Evolutionary conservation across 768 basidiomycete species (phyloP).

Genomic region (Russula vinacea): DNA sequence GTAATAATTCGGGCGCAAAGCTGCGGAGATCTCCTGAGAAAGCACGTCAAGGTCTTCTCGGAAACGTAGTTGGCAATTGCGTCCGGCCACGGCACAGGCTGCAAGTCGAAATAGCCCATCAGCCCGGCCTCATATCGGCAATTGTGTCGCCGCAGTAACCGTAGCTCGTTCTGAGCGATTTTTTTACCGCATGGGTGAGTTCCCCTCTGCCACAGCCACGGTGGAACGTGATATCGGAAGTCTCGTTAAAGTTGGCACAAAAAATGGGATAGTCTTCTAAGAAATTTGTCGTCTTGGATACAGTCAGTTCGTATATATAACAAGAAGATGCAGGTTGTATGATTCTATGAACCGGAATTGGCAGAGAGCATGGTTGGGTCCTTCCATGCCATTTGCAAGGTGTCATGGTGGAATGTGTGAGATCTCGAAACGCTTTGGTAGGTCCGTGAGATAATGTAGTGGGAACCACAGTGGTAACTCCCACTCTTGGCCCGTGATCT

Average conservation of each 20-base stretch:
- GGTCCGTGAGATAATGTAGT: conserved; percentile 36
- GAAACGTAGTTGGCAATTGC: not conserved
- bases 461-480: conserved; percentile 61
- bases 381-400: not conserved
- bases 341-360: not conserved
- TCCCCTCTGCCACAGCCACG: not conserved
- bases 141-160: not conserved
- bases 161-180: not conserved
- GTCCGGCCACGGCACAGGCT: not conserved
- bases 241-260: not conserved
- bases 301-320: not conserved
- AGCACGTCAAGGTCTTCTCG: not conserved
- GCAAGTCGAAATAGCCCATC: not conserved
- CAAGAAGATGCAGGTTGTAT: not conserved
- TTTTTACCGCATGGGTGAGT: not conserved
- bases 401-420: not conserved
- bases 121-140: not conserved
- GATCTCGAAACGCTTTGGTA: not conserved
- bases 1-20: conserved; percentile 8
- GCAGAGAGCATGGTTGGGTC: not conserved
- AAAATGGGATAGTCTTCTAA: not conserved
- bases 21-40: not conserved
- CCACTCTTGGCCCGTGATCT: conserved; percentile 48
- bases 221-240: not conserved
- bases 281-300: not conserved